Base-by-base conservation (phyloP, 495 filamentous ascomycete genomes). In the Annulohypoxylon bovei region DNA sequence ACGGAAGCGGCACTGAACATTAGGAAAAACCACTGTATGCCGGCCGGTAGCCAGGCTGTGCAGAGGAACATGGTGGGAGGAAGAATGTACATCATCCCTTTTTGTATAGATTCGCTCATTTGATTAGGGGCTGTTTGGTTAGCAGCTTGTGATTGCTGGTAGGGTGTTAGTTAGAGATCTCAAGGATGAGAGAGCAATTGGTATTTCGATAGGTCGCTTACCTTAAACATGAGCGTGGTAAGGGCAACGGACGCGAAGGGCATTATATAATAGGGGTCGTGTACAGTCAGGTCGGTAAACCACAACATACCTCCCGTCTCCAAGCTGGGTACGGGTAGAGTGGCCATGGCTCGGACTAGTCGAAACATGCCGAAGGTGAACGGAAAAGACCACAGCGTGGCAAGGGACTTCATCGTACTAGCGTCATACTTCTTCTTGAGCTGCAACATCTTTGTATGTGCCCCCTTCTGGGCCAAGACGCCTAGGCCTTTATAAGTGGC, bases 291-390 rank as follows among this genome's bases (percentile, higher is more conserved):
- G 73, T 99, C 91, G 4, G 79, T 79, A 68, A 98, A 86, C 96
- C 96, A 98, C 11, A 85, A 78, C 6, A 88, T 62, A 2, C 92
- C 89, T 30, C 91, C 93, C 7, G 78, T 79, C 59, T 90, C 83
- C 60, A 98, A 67, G 1, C 87, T 91, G 0, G 94, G 94, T 5
- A 97, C 92, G 0, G 95, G 95, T 25, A 99, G 76, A 16, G 77
- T 67, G 2, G 89, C 75, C 93, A 97, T 97, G 53, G 81, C 89
- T 27, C 87, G 81, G 62, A 94, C 67, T n/a, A 94, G 80, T 59
- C 92, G 86, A 81, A 93, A 98, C 63, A 90, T 89, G 63, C 94
- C 92, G 73, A 87, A 92, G 37, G 90, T 92, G 27, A 97, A 72
- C 0, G 93, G 88, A 8, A 91, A 74, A 68, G 95, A 91, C 22